These are phyloP conservation scores for Bruguiera hainesii DNA, from an alignment of 441 rosid species.

Conservation along the genomic window DNA sequence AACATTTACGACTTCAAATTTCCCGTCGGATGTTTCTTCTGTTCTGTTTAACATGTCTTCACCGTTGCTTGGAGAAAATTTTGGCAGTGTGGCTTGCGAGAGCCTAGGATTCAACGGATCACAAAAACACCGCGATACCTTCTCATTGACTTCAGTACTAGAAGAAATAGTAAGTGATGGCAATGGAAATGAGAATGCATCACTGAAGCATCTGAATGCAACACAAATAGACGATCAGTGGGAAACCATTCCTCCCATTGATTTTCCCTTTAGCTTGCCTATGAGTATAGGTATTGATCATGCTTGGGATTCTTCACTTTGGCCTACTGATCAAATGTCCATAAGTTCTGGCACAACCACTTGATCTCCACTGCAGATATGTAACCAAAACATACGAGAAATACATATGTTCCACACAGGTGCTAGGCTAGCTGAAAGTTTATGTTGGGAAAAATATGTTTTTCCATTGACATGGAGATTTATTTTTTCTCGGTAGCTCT, in stretches of 20 bases:
- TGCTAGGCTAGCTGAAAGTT: background rate
- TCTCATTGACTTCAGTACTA: slow-evolving; percentile 20
- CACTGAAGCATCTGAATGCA: slow-evolving; percentile 19
- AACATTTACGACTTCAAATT: slow-evolving; percentile 27
- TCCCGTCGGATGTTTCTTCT: slow-evolving; percentile 35
- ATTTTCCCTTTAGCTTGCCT: slow-evolving; percentile 31
- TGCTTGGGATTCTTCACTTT: slow-evolving; percentile 42
- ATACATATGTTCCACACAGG: too few species aligned
- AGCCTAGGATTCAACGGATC: slow-evolving; percentile 25
- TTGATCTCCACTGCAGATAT: slow-evolving; percentile 10
- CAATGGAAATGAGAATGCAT: slow-evolving; percentile 8
- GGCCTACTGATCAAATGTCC: slow-evolving; percentile 30
- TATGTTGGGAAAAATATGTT: background rate
- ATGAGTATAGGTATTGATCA: slow-evolving; percentile 19
- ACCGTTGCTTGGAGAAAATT: slow-evolving; percentile 33
- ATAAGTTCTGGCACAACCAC: slow-evolving; percentile 32
- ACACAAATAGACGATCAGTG: slow-evolving; percentile 26
- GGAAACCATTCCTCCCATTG: slow-evolving; percentile 29
- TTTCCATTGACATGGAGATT: background rate
- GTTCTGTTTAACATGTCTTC: slow-evolving; percentile 45
- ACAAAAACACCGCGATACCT: slow-evolving; percentile 30
- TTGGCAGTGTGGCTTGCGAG: slow-evolving; percentile 13
- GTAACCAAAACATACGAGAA: too few species aligned
- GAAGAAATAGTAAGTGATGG: slow-evolving; percentile 18
- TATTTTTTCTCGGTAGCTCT: background rate